Percentiles rank a stretch among this genome's conserved stretches.
These are phyloP conservation scores for Plectosphaerella sp. DNA, from an alignment of 2,329 filamentous ascomycete species.

Conservation along the genomic window DNA sequence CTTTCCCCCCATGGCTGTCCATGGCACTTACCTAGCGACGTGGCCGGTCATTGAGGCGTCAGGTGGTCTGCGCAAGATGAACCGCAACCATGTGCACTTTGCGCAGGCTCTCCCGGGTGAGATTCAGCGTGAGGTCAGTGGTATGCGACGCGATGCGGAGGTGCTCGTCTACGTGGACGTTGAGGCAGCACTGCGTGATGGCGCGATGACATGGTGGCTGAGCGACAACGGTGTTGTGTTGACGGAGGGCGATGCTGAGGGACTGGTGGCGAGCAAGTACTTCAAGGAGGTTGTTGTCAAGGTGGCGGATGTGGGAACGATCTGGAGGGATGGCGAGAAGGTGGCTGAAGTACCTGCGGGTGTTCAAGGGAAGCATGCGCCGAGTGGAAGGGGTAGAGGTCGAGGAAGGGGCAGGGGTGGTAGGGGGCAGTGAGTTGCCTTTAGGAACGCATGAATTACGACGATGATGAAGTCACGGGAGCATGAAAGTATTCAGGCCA, in stretches of 20 bases:
- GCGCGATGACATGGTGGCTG: slow-evolving; percentile 65
- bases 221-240: slow-evolving; percentile 76
- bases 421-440: too few relatives aligned
- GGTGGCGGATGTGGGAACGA: slow-evolving; percentile 52
- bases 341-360: slow-evolving; percentile 61
- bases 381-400: slow-evolving; percentile 33
- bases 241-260: slow-evolving; percentile 54
- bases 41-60: slow-evolving; percentile 71
- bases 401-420: slow-evolving; percentile 6
- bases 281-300: slow-evolving; percentile 69
- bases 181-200: slow-evolving; percentile 56
- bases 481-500: too few relatives aligned
- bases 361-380: slow-evolving; percentile 43
- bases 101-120: slow-evolving; percentile 64
- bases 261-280: slow-evolving; percentile 60
- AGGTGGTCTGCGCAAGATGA: slow-evolving; percentile 79
- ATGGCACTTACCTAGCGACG: slow-evolving; percentile 82
- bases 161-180: slow-evolving; percentile 76
- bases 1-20: slow-evolving; percentile 66
- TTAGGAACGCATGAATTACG: too few relatives aligned
- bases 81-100: slow-evolving; percentile 85
- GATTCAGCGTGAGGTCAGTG: slow-evolving; percentile 58
- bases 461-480: too few relatives aligned
- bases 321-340: slow-evolving; percentile 68
- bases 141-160: slow-evolving; percentile 76